These are phyloP conservation scores for Boehmeria nivea DNA, from an alignment of 306 rosid species.

Conservation along the genomic window DNA sequence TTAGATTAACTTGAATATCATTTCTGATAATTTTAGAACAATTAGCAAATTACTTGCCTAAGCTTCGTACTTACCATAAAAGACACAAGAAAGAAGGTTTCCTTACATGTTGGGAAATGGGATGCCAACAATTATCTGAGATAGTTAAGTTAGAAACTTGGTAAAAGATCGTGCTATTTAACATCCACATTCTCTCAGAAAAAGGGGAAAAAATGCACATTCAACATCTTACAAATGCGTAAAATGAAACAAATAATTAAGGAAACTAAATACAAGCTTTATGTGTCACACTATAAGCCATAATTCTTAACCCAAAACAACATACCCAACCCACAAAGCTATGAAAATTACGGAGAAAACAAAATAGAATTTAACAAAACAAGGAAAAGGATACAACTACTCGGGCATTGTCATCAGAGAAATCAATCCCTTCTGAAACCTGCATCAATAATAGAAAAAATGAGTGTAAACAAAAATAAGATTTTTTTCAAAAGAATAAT, in stretches of 20 bases:
- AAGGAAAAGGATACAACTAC: constrained; percentile 82
- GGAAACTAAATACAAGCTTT: neutral
- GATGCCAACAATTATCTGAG: constrained; percentile 87
- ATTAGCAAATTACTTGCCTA: constrained; percentile 24
- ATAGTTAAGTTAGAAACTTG: constrained; percentile 48
- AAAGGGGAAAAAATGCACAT: too few relatives aligned
- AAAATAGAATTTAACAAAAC: constrained; percentile 2
- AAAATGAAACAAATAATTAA: neutral
- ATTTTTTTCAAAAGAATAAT: too few relatives aligned
- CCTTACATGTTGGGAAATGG: constrained; percentile 96
- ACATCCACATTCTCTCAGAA: constrained; percentile 2
- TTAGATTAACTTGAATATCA: constrained; percentile 72
- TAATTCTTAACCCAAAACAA: neutral
- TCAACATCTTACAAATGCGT: too few relatives aligned
- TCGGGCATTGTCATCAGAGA: constrained; percentile 90
- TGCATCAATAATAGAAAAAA: constrained; percentile 34
- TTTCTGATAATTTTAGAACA: constrained; percentile 44
- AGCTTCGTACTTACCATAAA: constrained; percentile 15
- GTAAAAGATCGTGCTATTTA: constrained; percentile 11
- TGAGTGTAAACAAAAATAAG: constrained; percentile 11
- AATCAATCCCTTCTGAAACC: constrained; percentile 98
- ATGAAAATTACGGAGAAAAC: neutral
- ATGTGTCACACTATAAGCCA: neutral
- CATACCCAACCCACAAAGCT: neutral
- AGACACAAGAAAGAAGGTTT: constrained; percentile 8